These are phyloP conservation scores for Thermothielavioides terrestris DNA, from an alignment of 495 filamentous ascomycete species.

Conservation along the genomic window DNA sequence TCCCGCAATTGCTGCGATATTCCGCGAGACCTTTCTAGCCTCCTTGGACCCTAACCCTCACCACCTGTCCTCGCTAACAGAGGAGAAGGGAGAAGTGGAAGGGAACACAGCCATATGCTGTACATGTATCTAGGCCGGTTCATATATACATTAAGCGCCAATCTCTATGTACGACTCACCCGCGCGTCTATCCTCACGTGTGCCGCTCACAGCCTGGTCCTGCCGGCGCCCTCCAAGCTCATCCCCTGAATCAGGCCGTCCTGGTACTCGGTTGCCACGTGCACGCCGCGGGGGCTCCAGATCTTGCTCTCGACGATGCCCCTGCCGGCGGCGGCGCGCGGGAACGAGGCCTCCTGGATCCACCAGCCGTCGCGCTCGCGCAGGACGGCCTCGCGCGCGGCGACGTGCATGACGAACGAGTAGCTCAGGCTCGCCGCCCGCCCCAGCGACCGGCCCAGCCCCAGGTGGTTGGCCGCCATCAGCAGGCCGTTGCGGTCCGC, in stretches of 20 bases:
- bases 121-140: no score
- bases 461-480: conserved; percentile 52
- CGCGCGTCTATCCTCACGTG: neutral
- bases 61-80: no score
- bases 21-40: no score
- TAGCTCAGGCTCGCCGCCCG: conserved; percentile 54
- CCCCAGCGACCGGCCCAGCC: conserved; percentile 41
- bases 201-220: conserved; percentile 10
- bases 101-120: no score
- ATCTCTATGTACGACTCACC: no score
- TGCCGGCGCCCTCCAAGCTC: neutral
- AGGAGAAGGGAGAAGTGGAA: no score
- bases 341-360: conserved; percentile 56
- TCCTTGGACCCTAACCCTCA: no score
- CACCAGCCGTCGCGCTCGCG: conserved; percentile 50
- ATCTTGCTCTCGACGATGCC: conserved; percentile 54
- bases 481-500: conserved; percentile 62
- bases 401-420: conserved; percentile 52
- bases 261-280: conserved; percentile 56
- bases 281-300: conserved; percentile 52
- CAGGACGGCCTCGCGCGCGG: conserved; percentile 39
- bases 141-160: no score
- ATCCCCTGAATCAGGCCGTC: conserved; percentile 43
- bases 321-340: conserved; percentile 46
- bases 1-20: no score